Evolutionary conservation across 345 rosid genomes (phyloP).

Genomic region (Salix arbutifolia): DNA sequence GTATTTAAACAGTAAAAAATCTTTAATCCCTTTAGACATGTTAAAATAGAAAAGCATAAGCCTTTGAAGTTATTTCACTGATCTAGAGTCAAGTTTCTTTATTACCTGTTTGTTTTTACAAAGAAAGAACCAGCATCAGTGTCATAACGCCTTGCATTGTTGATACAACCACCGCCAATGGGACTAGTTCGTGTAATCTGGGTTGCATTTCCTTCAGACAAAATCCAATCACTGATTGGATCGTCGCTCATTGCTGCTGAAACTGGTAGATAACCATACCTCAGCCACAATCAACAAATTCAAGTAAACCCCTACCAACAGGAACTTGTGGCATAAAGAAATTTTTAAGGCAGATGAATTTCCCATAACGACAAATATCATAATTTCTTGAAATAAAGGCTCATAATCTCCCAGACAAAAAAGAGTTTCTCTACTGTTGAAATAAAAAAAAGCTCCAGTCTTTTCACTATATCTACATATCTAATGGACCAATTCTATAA

Average conservation of each 20-base stretch:
- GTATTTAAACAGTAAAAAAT: constrained; percentile 6
- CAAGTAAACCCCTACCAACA: constrained; percentile 6
- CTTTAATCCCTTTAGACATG: constrained; percentile 6
- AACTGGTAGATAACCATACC: constrained; percentile 35
- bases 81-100: neutral
- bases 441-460: too few species aligned
- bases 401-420: neutral
- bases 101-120: constrained; percentile 80
- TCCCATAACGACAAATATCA: neutral
- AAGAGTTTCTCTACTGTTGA: too few species aligned
- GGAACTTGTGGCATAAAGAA: neutral
- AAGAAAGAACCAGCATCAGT: constrained; percentile 83
- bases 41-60: constrained; percentile 1
- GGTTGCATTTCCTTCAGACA: constrained; percentile 77
- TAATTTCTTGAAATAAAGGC: neutral
- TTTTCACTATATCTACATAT: too few species aligned
- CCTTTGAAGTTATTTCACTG: neutral
- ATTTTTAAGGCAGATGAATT: neutral
- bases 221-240: constrained; percentile 83
- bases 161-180: constrained; percentile 93
- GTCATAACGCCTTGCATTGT: constrained; percentile 64
- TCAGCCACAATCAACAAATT: constrained; percentile 1
- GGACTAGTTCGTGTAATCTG: constrained; percentile 60
- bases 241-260: constrained; percentile 76
- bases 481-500: neutral